phyloP scores from a whole-genome alignment of 768 basidiomycete species.

The Tricholoma terreum region DNA sequence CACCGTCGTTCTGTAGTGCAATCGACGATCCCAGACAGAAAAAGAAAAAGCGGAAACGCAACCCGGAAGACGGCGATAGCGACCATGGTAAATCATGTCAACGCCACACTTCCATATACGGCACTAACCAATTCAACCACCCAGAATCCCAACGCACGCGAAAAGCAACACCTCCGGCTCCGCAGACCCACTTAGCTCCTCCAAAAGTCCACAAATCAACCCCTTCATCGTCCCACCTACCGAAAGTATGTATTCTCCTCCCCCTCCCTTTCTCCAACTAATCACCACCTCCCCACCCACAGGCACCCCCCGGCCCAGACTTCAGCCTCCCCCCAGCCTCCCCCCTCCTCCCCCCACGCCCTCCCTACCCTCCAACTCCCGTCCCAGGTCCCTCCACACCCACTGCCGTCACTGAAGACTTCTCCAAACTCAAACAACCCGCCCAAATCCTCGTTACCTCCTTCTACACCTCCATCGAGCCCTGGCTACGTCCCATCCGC shows the following conservation, averaged over 20 bases:
- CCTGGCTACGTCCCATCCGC: conserved; percentile 82
- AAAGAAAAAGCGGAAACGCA: conserved; percentile 85
- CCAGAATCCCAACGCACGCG: conserved; percentile 51
- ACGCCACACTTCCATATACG: conserved; percentile 11
- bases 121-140: background rate
- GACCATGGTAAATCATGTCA: conserved; percentile 48
- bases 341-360: conserved; percentile 56
- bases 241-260: conserved; percentile 43
- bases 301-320: conserved; percentile 48
- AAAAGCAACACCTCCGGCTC: conserved; percentile 57
- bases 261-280: background rate
- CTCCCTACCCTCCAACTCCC: conserved; percentile 60
- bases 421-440: conserved; percentile 78
- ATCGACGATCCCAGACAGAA: conserved; percentile 66
- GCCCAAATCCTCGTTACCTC: conserved; percentile 67
- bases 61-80: conserved; percentile 65
- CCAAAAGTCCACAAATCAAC: conserved; percentile 58
- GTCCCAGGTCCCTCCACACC: conserved; percentile 82
- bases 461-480: conserved; percentile 87
- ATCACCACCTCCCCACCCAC: conserved; percentile 6
- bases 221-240: conserved; percentile 35
- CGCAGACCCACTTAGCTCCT: conserved; percentile 34
- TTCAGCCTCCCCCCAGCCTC: conserved; percentile 52
- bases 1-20: conserved; percentile 18
- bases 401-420: conserved; percentile 83